Evolutionary conservation across 345 rosid genomes (phyloP), one percentile per base, ranked within the genome.

Genomic region (Boechera divaricarpa): DNA sequence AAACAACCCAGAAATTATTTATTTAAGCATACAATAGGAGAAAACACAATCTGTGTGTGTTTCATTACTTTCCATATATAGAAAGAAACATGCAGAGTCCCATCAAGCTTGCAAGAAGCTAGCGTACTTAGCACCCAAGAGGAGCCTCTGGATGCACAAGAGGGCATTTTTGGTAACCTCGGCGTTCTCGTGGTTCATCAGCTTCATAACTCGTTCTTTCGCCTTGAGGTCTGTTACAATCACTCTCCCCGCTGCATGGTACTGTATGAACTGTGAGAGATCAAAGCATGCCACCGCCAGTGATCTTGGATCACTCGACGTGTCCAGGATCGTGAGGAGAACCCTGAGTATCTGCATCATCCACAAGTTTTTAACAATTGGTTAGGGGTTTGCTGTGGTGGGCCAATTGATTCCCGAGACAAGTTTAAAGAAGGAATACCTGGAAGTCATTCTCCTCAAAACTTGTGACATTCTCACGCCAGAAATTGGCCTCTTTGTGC

Each of bases 261-360:
- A 70, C 83, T 94, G 91, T 78, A 94, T 91, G 81, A 94, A 94
- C 79, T 94, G 98, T 5, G 98, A 94, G 70, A 94, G 85, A 79
- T 90, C 97, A 76, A 79, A 94, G 86, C 97, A 94, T 53, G 96
- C 86, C 7, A 94, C 98, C 2, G 98, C 90, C 68, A 94, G 75
- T 4, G 95, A 86, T 80, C 97, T 88, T 42, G 98, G 87, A 67
- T 94, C 98, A 57, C 31, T 87, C 4, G 98, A 90, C 29, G 97
- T 82, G 74, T 94, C 98, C 87, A 94, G 67, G 73, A 94, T 86
- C 26, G 98, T 92, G 41, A 90, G 71, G 41, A 94, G 97, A 70
- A 94, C 98, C 87, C 97, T 87, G 57, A 94, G 86, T 81, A 92
- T 88, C 98, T 94, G 93, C 63, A 69, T 35, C 63, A 69, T 35